Base-by-base conservation (phyloP, 768 basidiomycete species). In the Serendipita sp. region DNA sequence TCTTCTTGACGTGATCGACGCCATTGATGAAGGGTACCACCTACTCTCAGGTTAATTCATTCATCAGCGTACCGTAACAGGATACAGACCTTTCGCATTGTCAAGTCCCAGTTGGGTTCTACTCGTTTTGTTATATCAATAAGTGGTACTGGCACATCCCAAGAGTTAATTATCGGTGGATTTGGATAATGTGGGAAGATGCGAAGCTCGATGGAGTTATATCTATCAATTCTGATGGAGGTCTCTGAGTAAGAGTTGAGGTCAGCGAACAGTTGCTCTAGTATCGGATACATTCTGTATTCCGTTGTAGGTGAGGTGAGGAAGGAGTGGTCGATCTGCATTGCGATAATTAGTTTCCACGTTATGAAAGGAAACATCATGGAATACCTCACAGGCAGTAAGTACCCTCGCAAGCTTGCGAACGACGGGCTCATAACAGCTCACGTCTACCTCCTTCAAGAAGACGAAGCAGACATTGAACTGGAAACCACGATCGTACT, bases 401-500 rank as follows among this genome's bases (percentile, higher is more conserved):
- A 99, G 75, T 38, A 97, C 92, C 34, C 94, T 84, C 69, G 88
- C 91, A 47, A 92, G 85, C 78, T 99, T 99, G 62, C 95, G 83
- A 7, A 97, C 91, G 60, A 99, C 83, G 2, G 93, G 91, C 68
- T 98, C 95, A 75, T 94, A 98, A 68, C 92, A 94, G 71, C 91
- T 92, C 64, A 97, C 77, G 73, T 96, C 93, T 10, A 91, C 91
- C 30, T 82, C 81, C 34, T 60, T 60, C n/a, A 30, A 23, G 73
- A 99, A 99, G 2, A 97, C 95, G 73, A 97, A 96, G 74, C 94
- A 97, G 32, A 97, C 76, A 72, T 98, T 98, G 75, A 89, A 97
- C 68, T 87, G 81, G 74, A 96, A 94, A 71, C 93, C 88, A 32
- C 95, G 81, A 65, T 83, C 78, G 71, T 97, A 96, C 56, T 70